Conservation (phyloP, 495 filamentous ascomycete genomes). For the Poronia punctata region DNA sequence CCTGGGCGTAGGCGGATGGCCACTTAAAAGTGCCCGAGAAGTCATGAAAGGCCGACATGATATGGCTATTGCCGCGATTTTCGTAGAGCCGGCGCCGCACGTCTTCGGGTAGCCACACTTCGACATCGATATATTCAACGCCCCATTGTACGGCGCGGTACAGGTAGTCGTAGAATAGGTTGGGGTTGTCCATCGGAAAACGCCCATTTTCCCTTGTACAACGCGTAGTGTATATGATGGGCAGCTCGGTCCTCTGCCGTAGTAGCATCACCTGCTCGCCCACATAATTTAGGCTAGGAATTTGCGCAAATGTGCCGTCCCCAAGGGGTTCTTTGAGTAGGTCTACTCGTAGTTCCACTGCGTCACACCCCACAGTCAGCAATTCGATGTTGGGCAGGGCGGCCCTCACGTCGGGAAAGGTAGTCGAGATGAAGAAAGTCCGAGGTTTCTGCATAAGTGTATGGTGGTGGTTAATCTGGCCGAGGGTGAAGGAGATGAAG, state of each 20-base stretch:
- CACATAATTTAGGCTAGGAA: slow-evolving; percentile 76
- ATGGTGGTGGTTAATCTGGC: slow-evolving; percentile 67
- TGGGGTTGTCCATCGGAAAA: slow-evolving; percentile 74
- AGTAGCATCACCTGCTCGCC: slow-evolving; percentile 78
- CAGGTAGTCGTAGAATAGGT: slow-evolving; percentile 67
- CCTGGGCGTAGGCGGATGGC: slow-evolving; percentile 61
- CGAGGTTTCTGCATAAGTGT: slow-evolving; percentile 65
- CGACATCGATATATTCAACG: slow-evolving; percentile 81
- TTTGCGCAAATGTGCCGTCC: slow-evolving; percentile 47
- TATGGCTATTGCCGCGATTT: slow-evolving; percentile 64
- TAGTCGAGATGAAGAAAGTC: slow-evolving; percentile 79
- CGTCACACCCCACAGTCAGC: slow-evolving; percentile 75
- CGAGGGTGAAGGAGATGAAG: slow-evolving; percentile 69
- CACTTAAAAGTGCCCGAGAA: slow-evolving; percentile 78
- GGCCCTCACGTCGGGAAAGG: slow-evolving; percentile 76
- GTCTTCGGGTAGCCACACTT: slow-evolving; percentile 74
- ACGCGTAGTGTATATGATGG: slow-evolving; percentile 79
- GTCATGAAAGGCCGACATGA: slow-evolving; percentile 84
- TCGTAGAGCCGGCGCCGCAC: slow-evolving; percentile 61
- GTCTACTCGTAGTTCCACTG: slow-evolving; percentile 76
- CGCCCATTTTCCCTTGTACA: slow-evolving; percentile 74
- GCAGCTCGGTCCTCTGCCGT: slow-evolving; percentile 73
- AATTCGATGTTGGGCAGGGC: slow-evolving; percentile 81
- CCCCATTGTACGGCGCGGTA: slow-evolving; percentile 77
- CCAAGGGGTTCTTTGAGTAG: slow-evolving; percentile 64